phyloP scores from a whole-genome alignment of 495 filamentous ascomycete species.

The Penicillium steckii region DNA sequence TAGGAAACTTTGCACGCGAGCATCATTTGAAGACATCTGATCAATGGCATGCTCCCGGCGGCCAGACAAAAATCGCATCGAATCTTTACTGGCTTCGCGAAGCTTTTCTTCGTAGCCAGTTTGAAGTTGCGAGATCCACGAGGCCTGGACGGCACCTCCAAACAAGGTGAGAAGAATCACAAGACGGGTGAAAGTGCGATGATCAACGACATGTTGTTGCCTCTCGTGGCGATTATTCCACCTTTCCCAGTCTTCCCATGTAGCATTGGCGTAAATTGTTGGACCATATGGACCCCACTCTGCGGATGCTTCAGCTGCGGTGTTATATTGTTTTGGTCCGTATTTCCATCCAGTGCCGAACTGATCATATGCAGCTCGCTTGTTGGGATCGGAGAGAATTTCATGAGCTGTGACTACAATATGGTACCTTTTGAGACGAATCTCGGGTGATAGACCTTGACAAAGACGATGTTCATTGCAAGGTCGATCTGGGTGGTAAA shows the following conservation, averaged over 20 bases:
- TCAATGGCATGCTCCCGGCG: slow-evolving; percentile 50
- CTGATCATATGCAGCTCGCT: slow-evolving; percentile 76
- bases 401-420: slow-evolving; percentile 83
- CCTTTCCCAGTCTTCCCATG: slow-evolving; percentile 98
- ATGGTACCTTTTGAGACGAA: slow-evolving; percentile 80
- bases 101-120: slow-evolving; percentile 57
- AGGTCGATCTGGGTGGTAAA: slow-evolving; percentile 88
- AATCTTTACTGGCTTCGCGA: slow-evolving; percentile 60
- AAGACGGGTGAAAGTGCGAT: slow-evolving; percentile 69
- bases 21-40: slow-evolving; percentile 50
- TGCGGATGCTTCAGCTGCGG: slow-evolving; percentile 8
- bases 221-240: slow-evolving; percentile 68
- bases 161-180: slow-evolving; percentile 64
- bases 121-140: slow-evolving; percentile 58
- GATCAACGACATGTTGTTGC: slow-evolving; percentile 65
- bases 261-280: slow-evolving; percentile 74
- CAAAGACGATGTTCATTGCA: slow-evolving; percentile 49
- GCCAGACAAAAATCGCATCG: slow-evolving; percentile 58
- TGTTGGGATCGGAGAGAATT: slow-evolving; percentile 81
- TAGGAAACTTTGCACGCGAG: slow-evolving; percentile 71
- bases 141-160: slow-evolving; percentile 66
- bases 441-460: slow-evolving; percentile 46
- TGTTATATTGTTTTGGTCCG: slow-evolving; percentile 23
- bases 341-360: slow-evolving; percentile 78
- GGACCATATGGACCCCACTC: slow-evolving; percentile 34